Evolutionary conservation across 1,284 basidiomycete genomes (phyloP), one percentile per base, ranked within the genome.

Genomic region (Boletus austroedulis): DNA sequence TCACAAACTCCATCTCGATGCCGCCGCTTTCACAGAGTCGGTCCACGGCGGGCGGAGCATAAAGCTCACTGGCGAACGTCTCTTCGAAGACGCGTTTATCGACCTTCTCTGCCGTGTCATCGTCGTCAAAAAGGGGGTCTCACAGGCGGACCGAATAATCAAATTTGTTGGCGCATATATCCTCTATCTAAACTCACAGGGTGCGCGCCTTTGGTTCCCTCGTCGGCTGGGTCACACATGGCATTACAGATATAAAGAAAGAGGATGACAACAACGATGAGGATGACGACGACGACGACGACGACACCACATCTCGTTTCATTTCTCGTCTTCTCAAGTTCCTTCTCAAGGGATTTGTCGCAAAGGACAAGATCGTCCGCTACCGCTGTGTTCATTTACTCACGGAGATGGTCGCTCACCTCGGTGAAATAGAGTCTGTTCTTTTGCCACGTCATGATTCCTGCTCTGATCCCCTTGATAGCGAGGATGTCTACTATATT

Each of bases 361-460:
- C 95, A 4, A 98, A 96, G 74, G 90, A 95, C 78, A 98, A 96
- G 78, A 82, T 84, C 55, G 88, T 92, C 26, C 83, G 95, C 14
- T 94, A 89, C 67, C 84, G 95, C 21, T 89, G 87, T 59, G 82
- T 92, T 0, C 87, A 92, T 58, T 75, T 91, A 38, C 82, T 92
- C n/a, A 86, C 89, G 0, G 87, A 92, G 64, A 86, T 94, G 77
- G 87, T 95, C 50, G 81, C 85, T 5, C 84, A 87, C 60, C 77
- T 95, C 2, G 90, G 90, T 12, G 90, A 93, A 76, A 83, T 95
- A 45, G 92, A 95, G 93, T 90, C 70, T 64, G 89, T 17, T n/a
- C 36, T 3, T 31, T 6, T 26, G 47, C 24, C 34, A 21, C 36
- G 15, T 34, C 7, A 19, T 41, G 0, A 15, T 2, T n/a, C 36